Conservation (phyloP, 208 protist genomes). For the Leishmania arabica region DNA sequence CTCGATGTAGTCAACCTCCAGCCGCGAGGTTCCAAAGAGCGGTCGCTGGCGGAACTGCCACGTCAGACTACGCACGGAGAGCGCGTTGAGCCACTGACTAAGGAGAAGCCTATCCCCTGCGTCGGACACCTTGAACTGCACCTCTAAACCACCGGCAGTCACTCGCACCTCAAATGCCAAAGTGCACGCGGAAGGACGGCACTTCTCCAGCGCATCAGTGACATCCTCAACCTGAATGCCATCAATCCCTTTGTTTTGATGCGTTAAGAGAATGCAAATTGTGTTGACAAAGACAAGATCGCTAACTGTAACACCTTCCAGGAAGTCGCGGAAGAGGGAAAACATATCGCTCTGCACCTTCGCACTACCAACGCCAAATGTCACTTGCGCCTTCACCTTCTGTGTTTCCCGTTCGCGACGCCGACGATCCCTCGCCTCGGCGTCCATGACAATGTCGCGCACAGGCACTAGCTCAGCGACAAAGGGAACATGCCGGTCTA, state of each 20-base stretch:
- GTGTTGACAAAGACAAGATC: constrained; percentile 79
- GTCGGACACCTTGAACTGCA: constrained; percentile 55
- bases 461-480: constrained; percentile 85
- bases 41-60: constrained; percentile 67
- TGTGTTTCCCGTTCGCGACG: constrained; percentile 76
- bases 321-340: constrained; percentile 71
- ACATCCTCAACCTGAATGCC: constrained; percentile 47
- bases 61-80: constrained; percentile 73
- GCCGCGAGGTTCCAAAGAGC: constrained; percentile 40
- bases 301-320: constrained; percentile 51
- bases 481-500: constrained; percentile 83
- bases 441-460: constrained; percentile 56
- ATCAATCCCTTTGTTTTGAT: constrained; percentile 79
- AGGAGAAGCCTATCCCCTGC: constrained; percentile 50
- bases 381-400: constrained; percentile 58
- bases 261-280: constrained; percentile 68
- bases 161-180: constrained; percentile 41
- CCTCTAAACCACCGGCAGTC: constrained; percentile 41
- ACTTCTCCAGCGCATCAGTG: constrained; percentile 64
- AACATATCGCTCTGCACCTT: constrained; percentile 91
- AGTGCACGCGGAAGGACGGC: constrained; percentile 53
- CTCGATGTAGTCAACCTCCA: constrained; percentile 83
- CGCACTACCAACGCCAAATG: constrained; percentile 75
- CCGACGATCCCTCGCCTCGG: constrained; percentile 56
- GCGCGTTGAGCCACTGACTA: constrained; percentile 74